A percentile compares a stretch with the other conserved stretches of the same genome.
phyloP scores from a whole-genome alignment of 2,329 filamentous ascomycete genomes.

The Neopestalotiopsis sp. region DNA sequence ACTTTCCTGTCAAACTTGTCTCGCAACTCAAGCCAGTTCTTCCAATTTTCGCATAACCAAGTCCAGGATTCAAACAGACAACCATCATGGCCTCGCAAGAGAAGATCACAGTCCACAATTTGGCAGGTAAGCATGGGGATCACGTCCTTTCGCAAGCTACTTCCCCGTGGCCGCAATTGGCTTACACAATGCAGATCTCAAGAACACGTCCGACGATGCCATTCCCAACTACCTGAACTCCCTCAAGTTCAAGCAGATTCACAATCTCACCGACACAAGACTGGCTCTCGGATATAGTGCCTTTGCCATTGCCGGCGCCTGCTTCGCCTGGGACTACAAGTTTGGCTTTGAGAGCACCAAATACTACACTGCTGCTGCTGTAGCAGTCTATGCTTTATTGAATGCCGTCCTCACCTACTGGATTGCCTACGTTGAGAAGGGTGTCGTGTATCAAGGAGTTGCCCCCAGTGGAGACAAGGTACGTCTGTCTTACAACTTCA shows the following conservation, averaged over 20 bases:
- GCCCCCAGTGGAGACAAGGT: slow-evolving; percentile 59
- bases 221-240: slow-evolving; percentile 92
- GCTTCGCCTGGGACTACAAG: slow-evolving; percentile 92
- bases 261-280: slow-evolving; percentile 81
- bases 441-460: slow-evolving; percentile 78
- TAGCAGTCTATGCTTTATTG: slow-evolving; percentile 77
- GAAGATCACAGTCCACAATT: slow-evolving; percentile 70
- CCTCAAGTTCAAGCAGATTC: slow-evolving; percentile 82
- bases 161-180: not conserved
- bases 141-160: slow-evolving; percentile 17
- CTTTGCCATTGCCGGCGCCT: slow-evolving; percentile 78
- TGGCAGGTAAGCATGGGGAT: slow-evolving; percentile 55
- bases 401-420: slow-evolving; percentile 81
- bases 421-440: slow-evolving; percentile 83
- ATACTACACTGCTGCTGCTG: slow-evolving; percentile 78
- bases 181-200: slow-evolving; percentile 70
- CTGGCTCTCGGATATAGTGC: slow-evolving; percentile 83
- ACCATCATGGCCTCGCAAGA: slow-evolving; percentile 50
- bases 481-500: slow-evolving; percentile 5
- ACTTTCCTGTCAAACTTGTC: not conserved
- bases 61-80: not conserved
- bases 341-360: slow-evolving; percentile 89
- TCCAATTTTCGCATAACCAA: not conserved
- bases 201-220: slow-evolving; percentile 95
- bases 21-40: not conserved